These are phyloP conservation scores for Fusarium albosuccineum DNA, from an alignment of 2,329 filamentous ascomycete species.

Conservation along the genomic window DNA sequence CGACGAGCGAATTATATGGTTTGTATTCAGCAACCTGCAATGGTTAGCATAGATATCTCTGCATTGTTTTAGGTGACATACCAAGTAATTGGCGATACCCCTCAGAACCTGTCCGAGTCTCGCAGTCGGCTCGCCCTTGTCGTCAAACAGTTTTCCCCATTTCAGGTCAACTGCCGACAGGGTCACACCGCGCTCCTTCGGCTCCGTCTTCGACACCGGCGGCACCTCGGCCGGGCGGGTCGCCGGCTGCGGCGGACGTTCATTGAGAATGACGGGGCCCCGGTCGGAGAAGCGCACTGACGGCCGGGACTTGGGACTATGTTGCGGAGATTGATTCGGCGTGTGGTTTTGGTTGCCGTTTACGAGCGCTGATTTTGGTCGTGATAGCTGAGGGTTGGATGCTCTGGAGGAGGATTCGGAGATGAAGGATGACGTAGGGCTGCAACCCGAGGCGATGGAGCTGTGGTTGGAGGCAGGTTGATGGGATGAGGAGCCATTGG, in stretches of 20 bases:
- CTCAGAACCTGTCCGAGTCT: slow-evolving; percentile 78
- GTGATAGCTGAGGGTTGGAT: slow-evolving; percentile 26
- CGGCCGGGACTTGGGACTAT: slow-evolving; percentile 39
- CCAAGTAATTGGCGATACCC: slow-evolving; percentile 80
- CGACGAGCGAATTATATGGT: slow-evolving; percentile 65
- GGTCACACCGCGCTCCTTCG: not conserved
- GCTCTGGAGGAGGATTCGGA: slow-evolving; percentile 38
- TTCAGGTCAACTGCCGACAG: slow-evolving; percentile 72
- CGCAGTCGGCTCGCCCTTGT: slow-evolving; percentile 73
- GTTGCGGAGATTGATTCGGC: slow-evolving; percentile 10
- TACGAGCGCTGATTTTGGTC: slow-evolving; percentile 15
- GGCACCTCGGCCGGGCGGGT: slow-evolving; percentile 16
- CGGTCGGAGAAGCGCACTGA: slow-evolving; percentile 51
- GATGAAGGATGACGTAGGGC: slow-evolving; percentile 35
- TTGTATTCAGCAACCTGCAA: slow-evolving; percentile 50
- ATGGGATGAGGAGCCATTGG: not conserved
- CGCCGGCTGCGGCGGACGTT: slow-evolving; percentile 16
- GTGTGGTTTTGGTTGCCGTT: not conserved
- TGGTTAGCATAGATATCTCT: slow-evolving; percentile 1
- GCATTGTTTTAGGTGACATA: slow-evolving; percentile 55
- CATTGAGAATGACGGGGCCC: slow-evolving; percentile 45
- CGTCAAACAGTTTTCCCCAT: slow-evolving; percentile 82
- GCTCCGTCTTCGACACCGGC: slow-evolving; percentile 14
- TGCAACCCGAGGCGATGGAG: slow-evolving; percentile 16
- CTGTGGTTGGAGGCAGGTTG: slow-evolving; percentile 14